phyloP scores from a whole-genome alignment of 768 basidiomycete species.

The Filobasidium floriforme region DNA sequence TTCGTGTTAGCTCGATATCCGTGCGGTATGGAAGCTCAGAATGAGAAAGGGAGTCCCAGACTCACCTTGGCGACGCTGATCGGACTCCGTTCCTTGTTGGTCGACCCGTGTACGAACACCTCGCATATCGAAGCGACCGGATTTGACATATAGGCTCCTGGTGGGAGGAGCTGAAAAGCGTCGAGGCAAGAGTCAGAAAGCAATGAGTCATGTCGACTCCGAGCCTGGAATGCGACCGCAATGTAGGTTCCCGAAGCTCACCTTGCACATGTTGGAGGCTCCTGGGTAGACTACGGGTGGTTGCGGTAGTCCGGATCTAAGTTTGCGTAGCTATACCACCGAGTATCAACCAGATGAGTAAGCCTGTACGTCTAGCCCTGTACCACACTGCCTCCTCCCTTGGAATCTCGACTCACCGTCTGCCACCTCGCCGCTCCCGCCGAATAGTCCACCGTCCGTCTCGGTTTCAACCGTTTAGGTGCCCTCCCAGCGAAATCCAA shows the following conservation, averaged over 20 bases:
- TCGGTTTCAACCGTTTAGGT: constrained; percentile 82
- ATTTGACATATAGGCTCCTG: constrained; percentile 84
- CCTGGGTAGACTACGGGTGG: constrained; percentile 58
- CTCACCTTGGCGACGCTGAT: constrained; percentile 89
- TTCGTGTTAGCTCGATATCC: neutral
- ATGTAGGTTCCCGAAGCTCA: constrained; percentile 7
- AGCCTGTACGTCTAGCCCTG: constrained; percentile 8
- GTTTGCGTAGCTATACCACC: constrained; percentile 24
- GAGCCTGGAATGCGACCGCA: constrained; percentile 30
- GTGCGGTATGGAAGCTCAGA: too few relatives aligned
- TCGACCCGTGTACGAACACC: constrained; percentile 95
- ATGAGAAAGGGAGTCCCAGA: constrained; percentile 32
- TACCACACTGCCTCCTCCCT: neutral
- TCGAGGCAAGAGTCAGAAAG: neutral
- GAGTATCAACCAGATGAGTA: neutral
- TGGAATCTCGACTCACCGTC: constrained; percentile 53
- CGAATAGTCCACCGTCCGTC: constrained; percentile 90
- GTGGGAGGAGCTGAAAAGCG: constrained; percentile 70
- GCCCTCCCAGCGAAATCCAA: constrained; percentile 63
- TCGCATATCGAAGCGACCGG: constrained; percentile 89
- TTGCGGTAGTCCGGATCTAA: constrained; percentile 51
- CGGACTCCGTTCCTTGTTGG: constrained; percentile 95
- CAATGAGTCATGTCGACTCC: neutral
- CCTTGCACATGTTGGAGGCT: constrained; percentile 75
- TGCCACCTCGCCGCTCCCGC: constrained; percentile 80